Base-by-base conservation (phyloP, 495 filamentous ascomycete species). In the Hypoxylon fragiforme region DNA sequence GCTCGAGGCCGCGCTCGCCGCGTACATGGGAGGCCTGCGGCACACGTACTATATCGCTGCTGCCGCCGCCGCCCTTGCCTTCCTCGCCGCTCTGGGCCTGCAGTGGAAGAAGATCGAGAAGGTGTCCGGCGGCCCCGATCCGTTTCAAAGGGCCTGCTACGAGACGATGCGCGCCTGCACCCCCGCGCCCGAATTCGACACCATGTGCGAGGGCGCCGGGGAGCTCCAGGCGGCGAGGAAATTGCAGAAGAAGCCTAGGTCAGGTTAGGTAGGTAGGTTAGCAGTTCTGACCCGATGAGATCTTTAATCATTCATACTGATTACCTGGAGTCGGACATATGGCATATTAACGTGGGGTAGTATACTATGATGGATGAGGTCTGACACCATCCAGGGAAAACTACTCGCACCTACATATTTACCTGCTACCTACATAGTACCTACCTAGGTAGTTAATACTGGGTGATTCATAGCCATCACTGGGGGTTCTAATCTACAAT, bases 51-150 rank as follows among this genome's bases (percentile, higher is more conserved):
- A 70, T 62, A 74, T 80, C 49, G 67, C 73, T 0, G 65, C 72
- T 2, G 76, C 56, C 14, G 69, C 70, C 38, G 73, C 73, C 0
- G 67, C 53, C 11, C 59, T 53, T 3, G 73, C 70, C 1, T 79
- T 80, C 50, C 14, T 74, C 5, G 63, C 56, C 0, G 69, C 67
- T 2, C 66, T 68, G 6, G 70, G 69, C 3, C 31, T 79, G 38
- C 55, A 65, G 44, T 80, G 77, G 76, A 76, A 70, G 68, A 77
- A 70, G 64, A 72, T 79, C 11, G 69, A 74, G 65, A 70, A 69
- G 58, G 30, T 30, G 3, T n/a, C n/a, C 20, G 28, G 13, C 14
- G 22, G 31, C 31, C 7, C 34, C 3, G 8, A n/a, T 3, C 7
- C n/a, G 2, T 14, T 37, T 9, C 6, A 7, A 14, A 26, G 44